These are phyloP conservation scores for Kwoniella sp. DNA, from an alignment of 768 basidiomycete genomes.

Conservation along the genomic window DNA sequence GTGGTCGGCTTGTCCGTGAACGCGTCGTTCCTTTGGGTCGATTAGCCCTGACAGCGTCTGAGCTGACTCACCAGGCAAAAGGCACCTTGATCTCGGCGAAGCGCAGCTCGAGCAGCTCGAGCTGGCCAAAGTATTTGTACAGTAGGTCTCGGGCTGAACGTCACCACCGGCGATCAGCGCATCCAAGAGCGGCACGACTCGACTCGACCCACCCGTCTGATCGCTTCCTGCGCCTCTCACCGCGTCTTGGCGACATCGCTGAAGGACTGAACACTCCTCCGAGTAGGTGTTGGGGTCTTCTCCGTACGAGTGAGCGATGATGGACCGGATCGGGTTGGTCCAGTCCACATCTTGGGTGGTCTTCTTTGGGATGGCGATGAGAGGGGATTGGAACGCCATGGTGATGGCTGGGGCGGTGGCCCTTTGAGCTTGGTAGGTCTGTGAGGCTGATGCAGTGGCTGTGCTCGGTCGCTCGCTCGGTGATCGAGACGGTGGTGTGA, in stretches of 20 bases:
- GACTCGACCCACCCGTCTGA: conserved; percentile 64
- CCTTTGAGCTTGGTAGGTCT: too few relatives aligned
- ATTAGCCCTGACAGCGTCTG: neutral
- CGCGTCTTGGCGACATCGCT: conserved; percentile 90
- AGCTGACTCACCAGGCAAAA: conserved; percentile 65
- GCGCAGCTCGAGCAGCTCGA: conserved; percentile 91
- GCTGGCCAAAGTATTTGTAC: conserved; percentile 99
- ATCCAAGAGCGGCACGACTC: too few relatives aligned
- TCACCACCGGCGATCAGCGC: conserved; percentile 3
- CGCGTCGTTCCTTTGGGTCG: conserved; percentile 66
- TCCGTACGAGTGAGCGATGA: conserved; percentile 87
- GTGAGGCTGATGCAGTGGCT: too few relatives aligned
- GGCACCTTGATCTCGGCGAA: conserved; percentile 95
- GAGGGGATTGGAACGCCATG: conserved; percentile 55
- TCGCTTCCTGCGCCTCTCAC: conserved; percentile 95
- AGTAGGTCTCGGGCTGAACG: conserved; percentile 75
- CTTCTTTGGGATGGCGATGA: conserved; percentile 90
- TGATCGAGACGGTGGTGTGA: too few relatives aligned
- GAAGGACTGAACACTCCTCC: conserved; percentile 74
- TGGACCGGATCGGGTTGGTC: conserved; percentile 75
- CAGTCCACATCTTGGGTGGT: conserved; percentile 96
- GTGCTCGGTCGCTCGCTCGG: too few relatives aligned
- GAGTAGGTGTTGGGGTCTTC: conserved; percentile 86
- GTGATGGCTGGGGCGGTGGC: too few relatives aligned
- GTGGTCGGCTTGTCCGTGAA: conserved; percentile 90